Conservation (phyloP, 192 early-diverging fungal species). For the Gigaspora rosea region DNA sequence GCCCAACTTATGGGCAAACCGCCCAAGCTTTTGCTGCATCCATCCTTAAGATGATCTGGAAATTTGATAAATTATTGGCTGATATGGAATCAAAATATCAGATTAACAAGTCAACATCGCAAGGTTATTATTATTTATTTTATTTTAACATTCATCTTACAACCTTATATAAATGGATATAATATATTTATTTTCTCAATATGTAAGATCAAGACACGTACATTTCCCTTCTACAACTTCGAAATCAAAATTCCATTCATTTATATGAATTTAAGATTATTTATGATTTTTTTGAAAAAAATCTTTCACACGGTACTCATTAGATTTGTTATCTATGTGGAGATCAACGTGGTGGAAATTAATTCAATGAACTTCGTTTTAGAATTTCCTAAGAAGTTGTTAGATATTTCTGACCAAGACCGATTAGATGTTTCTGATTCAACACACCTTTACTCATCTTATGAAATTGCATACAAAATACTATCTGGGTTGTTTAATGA, state of each 20-base stretch:
- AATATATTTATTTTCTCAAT: not conserved
- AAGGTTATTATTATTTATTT: not conserved
- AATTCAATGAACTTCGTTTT: no score
- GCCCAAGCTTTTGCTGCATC: constrained; percentile 44
- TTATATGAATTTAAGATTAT: constrained; percentile 26
- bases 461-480: constrained; percentile 5
- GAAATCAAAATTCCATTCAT: constrained; percentile 9
- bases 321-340: no score
- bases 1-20: constrained; percentile 43
- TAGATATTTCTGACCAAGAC: constrained; percentile 5
- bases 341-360: no score
- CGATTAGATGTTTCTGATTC: not conserved
- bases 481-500: constrained; percentile 20
- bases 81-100: constrained; percentile 33
- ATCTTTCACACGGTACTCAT: constrained; percentile 22
- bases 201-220: constrained; percentile 11
- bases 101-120: not conserved
- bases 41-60: constrained; percentile 25
- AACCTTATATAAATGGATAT: not conserved
- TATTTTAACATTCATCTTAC: not conserved
- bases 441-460: not conserved
- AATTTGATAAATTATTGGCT: constrained; percentile 37
- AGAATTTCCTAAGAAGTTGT: not conserved
- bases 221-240: constrained; percentile 37
- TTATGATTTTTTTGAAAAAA: constrained; percentile 15